Evolutionary conservation across 176 grass and related monocot species (phyloP).

Genomic region (Poa pratensis): DNA sequence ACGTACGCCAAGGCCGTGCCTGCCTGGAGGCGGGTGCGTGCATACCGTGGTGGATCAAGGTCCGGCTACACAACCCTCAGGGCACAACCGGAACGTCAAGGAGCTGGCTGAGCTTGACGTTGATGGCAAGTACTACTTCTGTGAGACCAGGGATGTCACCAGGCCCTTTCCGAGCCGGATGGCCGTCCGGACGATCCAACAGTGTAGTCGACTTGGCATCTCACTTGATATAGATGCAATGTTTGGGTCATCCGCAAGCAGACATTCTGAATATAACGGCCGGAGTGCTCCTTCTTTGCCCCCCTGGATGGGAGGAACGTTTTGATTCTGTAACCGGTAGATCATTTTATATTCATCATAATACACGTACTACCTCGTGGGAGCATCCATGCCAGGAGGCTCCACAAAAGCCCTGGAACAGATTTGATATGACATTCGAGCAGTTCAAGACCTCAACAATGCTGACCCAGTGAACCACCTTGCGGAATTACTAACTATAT

Average conservation of each 20-base stretch:
- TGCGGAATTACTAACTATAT: too few relatives aligned
- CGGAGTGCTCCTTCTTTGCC: conserved; percentile 60
- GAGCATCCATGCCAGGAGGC: conserved; percentile 84
- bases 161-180: too few relatives aligned
- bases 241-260: conserved; percentile 64
- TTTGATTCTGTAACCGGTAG: conserved; percentile 93
- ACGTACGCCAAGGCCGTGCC: too few relatives aligned
- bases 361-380: conserved; percentile 87
- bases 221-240: conserved; percentile 77
- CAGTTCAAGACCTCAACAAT: conserved; percentile 91
- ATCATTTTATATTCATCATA: conserved; percentile 94
- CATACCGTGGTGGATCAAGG: too few relatives aligned
- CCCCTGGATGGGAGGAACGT: conserved; percentile 92
- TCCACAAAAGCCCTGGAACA: conserved; percentile 84
- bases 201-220: conserved; percentile 77
- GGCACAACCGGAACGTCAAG: too few relatives aligned
- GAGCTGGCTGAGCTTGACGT: too few relatives aligned
- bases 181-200: too few relatives aligned
- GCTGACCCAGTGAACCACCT: conserved; percentile 87
- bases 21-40: too few relatives aligned
- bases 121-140: too few relatives aligned
- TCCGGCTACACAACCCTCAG: too few relatives aligned
- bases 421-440: conserved; percentile 97
- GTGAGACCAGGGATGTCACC: too few relatives aligned
- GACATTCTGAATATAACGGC: conserved; percentile 61